phyloP scores from a whole-genome alignment of 805 yeast genomes.

The Metschnikowia amazonensis region DNA sequence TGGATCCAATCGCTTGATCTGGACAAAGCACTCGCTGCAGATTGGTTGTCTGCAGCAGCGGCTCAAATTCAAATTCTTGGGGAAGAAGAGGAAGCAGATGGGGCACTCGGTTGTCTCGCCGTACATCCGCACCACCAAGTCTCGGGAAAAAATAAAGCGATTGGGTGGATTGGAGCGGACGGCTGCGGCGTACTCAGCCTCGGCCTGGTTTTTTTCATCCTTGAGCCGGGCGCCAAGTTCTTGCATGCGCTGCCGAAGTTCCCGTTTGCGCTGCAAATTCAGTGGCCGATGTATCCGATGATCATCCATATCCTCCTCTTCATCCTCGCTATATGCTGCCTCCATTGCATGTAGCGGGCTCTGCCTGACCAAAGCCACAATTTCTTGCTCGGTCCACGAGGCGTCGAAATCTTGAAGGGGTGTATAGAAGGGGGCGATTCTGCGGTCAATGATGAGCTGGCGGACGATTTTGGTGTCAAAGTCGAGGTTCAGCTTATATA shows the following conservation, averaged over 20 bases:
- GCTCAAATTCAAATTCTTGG: constrained; percentile 69
- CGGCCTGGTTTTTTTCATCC: constrained; percentile 32
- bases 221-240: constrained; percentile 31
- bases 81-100: constrained; percentile 86
- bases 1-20: constrained; percentile 86
- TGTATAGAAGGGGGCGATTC: constrained; percentile 83
- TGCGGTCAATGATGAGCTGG: constrained; percentile 61
- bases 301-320: constrained; percentile 57
- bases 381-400: constrained; percentile 66
- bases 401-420: constrained; percentile 80
- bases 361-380: constrained; percentile 46
- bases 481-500: constrained; percentile 72
- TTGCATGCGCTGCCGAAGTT: constrained; percentile 45
- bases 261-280: constrained; percentile 46
- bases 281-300: constrained; percentile 52
- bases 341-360: constrained; percentile 56
- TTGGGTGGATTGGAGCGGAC: constrained; percentile 12
- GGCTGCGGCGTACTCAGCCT: constrained; percentile 30
- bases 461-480: constrained; percentile 74
- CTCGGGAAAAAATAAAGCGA: constrained; percentile 33
- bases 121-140: constrained; percentile 58
- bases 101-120: constrained; percentile 81
- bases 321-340: constrained; percentile 46
- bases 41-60: constrained; percentile 91
- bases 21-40: constrained; percentile 96